Base-by-base conservation (phyloP, 257 asterid species). In the Thymus mandschuricus region DNA sequence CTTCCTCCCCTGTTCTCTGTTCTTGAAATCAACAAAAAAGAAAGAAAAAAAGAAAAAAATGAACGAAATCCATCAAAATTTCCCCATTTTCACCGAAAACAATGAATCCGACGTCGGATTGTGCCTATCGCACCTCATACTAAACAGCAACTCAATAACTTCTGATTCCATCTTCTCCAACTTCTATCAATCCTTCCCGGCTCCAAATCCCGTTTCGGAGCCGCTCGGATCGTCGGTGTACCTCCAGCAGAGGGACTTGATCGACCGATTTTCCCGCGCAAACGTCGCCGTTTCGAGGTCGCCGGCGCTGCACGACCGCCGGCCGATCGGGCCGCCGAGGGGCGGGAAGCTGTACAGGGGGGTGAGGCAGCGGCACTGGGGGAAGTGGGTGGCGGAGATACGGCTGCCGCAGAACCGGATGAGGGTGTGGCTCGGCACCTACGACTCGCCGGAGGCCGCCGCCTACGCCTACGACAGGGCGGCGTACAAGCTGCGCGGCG, bases 361-460 rank as follows among this genome's bases (percentile, higher is more conserved):
- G 4, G 88, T 84, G 31, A 60, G 88, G 79, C 86, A 84, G 84
- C 49, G 88, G 75, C 88, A 84, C 9, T 84, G 88, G 88, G 88
- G 88, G 4, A 81, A 84, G 55, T 83, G 87, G 85, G 87, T 83
- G 45, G 87, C 84, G 3, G 87, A 83, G 63, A 83, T 83, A 15
- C 43, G 88, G 6, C 76, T 83, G 48, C 84, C 88, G 27, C 86
- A 81, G 81, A 81, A 81, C 71, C 73, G 84, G 34, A 49, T 76
- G 70, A 58, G 88, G 13, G 75, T 84, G 41, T 84, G 88, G 88
- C 79, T 84, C 31, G 88, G 97, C 58, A 91, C 97, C 65, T 91
- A 86, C 62, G 91, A 87, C 41, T 72, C 88, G 33, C 89, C 97
- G 31, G 97, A 91, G 15, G 77, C 88, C 44, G 97, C 97, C 1